These are phyloP conservation scores for Hyphodiscus hymeniophilus DNA, from an alignment of 495 filamentous ascomycete species.

Conservation along the genomic window DNA sequence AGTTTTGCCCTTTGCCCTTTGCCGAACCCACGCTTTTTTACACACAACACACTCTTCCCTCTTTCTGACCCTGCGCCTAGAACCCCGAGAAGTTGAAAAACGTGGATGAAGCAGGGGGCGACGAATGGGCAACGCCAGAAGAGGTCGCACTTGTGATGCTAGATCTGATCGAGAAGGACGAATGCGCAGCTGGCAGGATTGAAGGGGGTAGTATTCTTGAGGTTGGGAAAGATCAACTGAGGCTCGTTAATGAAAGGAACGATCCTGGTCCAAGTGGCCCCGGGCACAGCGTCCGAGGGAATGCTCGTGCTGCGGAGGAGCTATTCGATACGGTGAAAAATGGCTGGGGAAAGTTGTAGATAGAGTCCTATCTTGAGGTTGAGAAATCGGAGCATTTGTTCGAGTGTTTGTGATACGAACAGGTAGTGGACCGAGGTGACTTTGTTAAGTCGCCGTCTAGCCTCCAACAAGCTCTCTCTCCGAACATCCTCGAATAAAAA, in stretches of 20 bases:
- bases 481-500: no score
- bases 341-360: no score
- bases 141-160: conserved; percentile 61
- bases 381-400: no score
- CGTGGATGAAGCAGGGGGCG: conserved; percentile 17
- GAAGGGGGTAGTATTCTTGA: conserved; percentile 39
- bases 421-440: no score
- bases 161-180: conserved; percentile 43
- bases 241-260: conserved; percentile 43
- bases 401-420: no score
- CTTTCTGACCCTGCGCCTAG: background rate
- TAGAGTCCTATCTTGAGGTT: no score
- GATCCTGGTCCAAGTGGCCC: conserved; percentile 47
- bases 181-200: conserved; percentile 36
- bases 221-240: conserved; percentile 41
- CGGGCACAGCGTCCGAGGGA: no score
- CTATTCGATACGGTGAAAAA: no score
- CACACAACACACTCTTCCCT: background rate
- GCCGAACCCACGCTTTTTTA: background rate
- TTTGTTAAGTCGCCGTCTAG: no score
- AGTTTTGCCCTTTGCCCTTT: background rate
- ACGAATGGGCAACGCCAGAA: conserved; percentile 56
- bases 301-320: no score
- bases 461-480: no score
- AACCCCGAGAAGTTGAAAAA: conserved; percentile 53